Evolutionary conservation across 129 eudicot species (phyloP), one percentile per base, ranked within the genome.

Genomic region (Artemisia argyi): DNA sequence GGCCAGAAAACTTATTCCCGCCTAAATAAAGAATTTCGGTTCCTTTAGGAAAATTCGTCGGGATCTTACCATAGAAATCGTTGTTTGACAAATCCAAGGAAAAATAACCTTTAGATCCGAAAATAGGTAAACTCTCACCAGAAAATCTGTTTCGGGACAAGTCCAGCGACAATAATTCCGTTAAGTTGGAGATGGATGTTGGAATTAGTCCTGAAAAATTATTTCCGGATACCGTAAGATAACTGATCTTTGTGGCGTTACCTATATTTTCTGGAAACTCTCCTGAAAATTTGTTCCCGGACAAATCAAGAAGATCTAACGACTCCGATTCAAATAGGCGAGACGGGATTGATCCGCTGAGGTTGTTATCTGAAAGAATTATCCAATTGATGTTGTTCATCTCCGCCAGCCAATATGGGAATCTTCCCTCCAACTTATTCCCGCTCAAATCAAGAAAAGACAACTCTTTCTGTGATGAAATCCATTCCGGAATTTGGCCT

Each of bases 201-300:
- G 89, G 89, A 51, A 85, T 72, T 28, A 68, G 57, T 42, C 89
- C 89, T 0, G 80, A 75, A 67, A 85, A 75, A 39, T 71, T 72
- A 64, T 85, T 85, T 42, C 26, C 79, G 0, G 80, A 63, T 59
- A 81, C 69, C 77, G 68, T 67, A 28, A 85, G 82, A 11, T 66
- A 6, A 58, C 53, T 47, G 7, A 81, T 24, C 13, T 2, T 16
- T 28, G 3, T 72, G 44, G 83, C 76, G 15, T 85, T 81, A 3
- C 86, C 89, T 24, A 85, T 81, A 52, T 66, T 78, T 20, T 67
- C 51, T 3, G 84, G 84, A 67, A 85, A 63, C 44, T 67, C 77
- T 12, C 86, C 82, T 0, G 81, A 78, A 60, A 85, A 85, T 14
- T 71, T 78, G 68, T 85, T 85, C 18, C 77, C 1, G 8, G 8